Base-by-base conservation (phyloP, 257 asterid genomes). In the Catharanthus roseus region DNA sequence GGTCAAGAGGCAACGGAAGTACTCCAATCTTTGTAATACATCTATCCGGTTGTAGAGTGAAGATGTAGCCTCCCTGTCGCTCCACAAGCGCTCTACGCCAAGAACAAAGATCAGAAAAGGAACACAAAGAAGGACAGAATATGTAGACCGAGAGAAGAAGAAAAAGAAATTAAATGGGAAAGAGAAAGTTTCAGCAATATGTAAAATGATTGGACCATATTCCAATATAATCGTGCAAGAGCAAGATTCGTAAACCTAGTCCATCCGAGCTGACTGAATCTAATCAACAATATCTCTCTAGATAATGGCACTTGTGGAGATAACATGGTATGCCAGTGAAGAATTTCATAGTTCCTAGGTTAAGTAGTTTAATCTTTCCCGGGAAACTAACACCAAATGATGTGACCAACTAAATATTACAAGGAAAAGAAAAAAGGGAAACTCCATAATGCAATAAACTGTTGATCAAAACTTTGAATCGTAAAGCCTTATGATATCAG, bases 1-100 rank as follows among this genome's bases (percentile, higher is more conserved):
- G 8, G 88, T 92, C 85, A 87, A 76, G 69, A 87, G 95, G 75
- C 98, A 88, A 8, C 97, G 90, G 50, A 92, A 90, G 73, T 87
- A 85, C 78, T 92, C 95, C 85, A 92, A 75, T 76, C 96, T 85
- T 36, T 78, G 72, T 76, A 86, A 58, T 53, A 80, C 86, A 1
- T 74, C 75, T 57, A 72, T 34, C 51, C 69, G 71, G 54, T 69
- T 61, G 68, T 74, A 76, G 63, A 12, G 41, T 24, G 86, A 78
- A 21, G 86, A 76, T 67, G 81, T 69, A 29, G 85, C 64, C 74
- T 85, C 87, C 74, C 13, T 71, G 53, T 73, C 41, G 75, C 95
- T 90, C 97, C 98, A 88, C 74, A 88, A 61, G 67, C 97, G 96
- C 82, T 92, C 98, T 92, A 7, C 26, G 15, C 65, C 67, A 39